Evolutionary conservation across 2,329 filamentous ascomycete genomes (phyloP), one percentile per base, ranked within the genome.

Genomic region (Talaromyces sp.): DNA sequence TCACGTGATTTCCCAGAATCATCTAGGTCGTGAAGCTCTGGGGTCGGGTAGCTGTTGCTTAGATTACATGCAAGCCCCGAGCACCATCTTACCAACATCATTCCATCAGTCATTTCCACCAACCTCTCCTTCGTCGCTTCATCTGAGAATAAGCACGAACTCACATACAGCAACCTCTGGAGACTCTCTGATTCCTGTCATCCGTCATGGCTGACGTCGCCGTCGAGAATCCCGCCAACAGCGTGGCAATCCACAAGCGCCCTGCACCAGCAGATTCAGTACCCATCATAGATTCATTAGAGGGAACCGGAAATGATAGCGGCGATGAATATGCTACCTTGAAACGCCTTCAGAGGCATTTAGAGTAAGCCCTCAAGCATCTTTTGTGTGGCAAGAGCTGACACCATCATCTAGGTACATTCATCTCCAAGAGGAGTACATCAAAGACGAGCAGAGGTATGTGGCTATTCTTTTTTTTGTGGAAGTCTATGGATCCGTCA

Each of bases 361-460:
- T 98, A 72, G 95, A 99, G 89, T 98, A 86, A 72, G 88, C 77
- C 27, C 7, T 43, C 38, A 59, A 15, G 31, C 22, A 58, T 54
- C 45, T 63, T 58, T 63, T 29, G 31, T 27, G 64, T 22, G 34
- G 22, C 29, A 17, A 19, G 34, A 11, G 45, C 27, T 65, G 59
- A 67, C 62, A 34, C 25, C 8, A 31, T 51, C 72, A 43, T 36
- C 43, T 60, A 92, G 90, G 79, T 92, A 96, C 80, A 97, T 98
- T 78, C 92, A 97, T 81, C 86, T 99, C 73, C 95, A 99, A 82
- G 95, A 99, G 81, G 95, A 99, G 79, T 99, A 99, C 81, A 99
- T 99, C 88, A 99, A 99, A 84, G 95, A 99, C 88, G 95, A 99
- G 85, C 95, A 99, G 83, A 89, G 92, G 90, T 91, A 61, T 29